These are phyloP conservation scores for Aspergillus sp. DNA, from an alignment of 2,329 filamentous ascomycete genomes.

Conservation along the genomic window DNA sequence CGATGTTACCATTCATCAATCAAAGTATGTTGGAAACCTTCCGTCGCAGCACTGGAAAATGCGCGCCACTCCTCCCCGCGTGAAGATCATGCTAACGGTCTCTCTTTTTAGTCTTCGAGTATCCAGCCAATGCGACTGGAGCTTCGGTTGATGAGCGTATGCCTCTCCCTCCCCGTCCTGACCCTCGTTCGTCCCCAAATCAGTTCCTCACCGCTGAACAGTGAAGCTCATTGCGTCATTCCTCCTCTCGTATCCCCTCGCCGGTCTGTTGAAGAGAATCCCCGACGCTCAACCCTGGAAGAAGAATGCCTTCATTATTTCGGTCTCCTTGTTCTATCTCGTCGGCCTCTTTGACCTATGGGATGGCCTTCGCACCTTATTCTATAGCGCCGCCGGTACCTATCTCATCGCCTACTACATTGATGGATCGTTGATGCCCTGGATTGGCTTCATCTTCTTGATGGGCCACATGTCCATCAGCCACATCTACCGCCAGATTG, in stretches of 20 bases:
- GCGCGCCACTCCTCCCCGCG: constrained; percentile 13
- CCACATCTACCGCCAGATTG: constrained; percentile 78
- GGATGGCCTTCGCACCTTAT: constrained; percentile 75
- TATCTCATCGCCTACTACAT: constrained; percentile 84
- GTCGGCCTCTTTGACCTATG: constrained; percentile 92
- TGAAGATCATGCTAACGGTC: constrained; percentile 17
- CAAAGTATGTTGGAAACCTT: constrained; percentile 46
- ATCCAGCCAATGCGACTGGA: constrained; percentile 58
- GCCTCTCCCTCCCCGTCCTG: constrained; percentile 15
- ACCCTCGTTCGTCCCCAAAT: not conserved
- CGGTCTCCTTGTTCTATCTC: constrained; percentile 82
- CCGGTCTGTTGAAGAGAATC: constrained; percentile 82
- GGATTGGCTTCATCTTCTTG: constrained; percentile 88
- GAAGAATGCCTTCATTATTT: constrained; percentile 87
- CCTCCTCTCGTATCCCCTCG: constrained; percentile 87
- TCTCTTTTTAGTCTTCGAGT: constrained; percentile 58
- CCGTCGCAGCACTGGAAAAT: not conserved
- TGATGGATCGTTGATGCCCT: constrained; percentile 92
- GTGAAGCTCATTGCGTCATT: constrained; percentile 94
- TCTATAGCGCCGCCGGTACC: constrained; percentile 75
- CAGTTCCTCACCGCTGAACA: constrained; percentile 40
- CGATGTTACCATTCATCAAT: constrained; percentile 67
- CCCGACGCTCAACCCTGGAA: constrained; percentile 79
- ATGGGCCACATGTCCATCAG: constrained; percentile 95
- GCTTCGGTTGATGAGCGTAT: constrained; percentile 66